Conservation (phyloP, 371 early-diverging fungal genomes). For the Blakeslea trispora region DNA sequence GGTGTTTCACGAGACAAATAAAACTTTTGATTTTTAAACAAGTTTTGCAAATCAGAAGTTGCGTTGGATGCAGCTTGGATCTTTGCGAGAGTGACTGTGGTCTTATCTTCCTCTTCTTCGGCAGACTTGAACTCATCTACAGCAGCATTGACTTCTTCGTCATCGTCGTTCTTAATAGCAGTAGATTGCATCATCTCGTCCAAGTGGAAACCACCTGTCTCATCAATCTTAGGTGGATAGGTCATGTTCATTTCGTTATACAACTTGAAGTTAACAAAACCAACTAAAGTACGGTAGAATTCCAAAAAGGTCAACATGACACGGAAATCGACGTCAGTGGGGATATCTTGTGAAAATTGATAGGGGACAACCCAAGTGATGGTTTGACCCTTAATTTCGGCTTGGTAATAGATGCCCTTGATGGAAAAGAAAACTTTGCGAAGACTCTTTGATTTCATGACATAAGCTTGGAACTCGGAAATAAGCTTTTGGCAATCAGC, state of each 20-base stretch:
- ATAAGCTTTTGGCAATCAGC: constrained; percentile 79
- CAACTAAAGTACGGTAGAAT: constrained; percentile 88
- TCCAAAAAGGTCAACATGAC: constrained; percentile 97
- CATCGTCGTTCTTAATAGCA: constrained; percentile 25
- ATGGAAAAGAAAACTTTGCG: constrained; percentile 92
- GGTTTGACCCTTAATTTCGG: constrained; percentile 90
- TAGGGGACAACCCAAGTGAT: constrained; percentile 96
- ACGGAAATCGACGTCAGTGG: constrained; percentile 95
- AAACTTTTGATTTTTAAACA: constrained; percentile 82
- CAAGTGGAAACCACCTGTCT: constrained; percentile 73
- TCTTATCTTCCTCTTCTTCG: constrained; percentile 40
- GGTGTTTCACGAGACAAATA: constrained; percentile 96
- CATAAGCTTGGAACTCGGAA: constrained; percentile 91
- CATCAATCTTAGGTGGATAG: constrained; percentile 89
- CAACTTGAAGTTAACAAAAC: constrained; percentile 95
- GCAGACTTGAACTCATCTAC: constrained; percentile 54
- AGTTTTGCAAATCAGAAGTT: constrained; percentile 51
- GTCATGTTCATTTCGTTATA: constrained; percentile 83
- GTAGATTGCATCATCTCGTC: constrained; percentile 55
- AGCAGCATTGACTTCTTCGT: constrained; percentile 31
- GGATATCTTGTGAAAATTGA: constrained; percentile 87
- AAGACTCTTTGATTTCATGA: constrained; percentile 76
- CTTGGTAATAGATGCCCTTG: constrained; percentile 99
- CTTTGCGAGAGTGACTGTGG: constrained; percentile 53
- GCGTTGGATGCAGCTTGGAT: constrained; percentile 61